phyloP scores from a whole-genome alignment of 2,329 filamentous ascomycete species.

The Phoma herbarum region DNA sequence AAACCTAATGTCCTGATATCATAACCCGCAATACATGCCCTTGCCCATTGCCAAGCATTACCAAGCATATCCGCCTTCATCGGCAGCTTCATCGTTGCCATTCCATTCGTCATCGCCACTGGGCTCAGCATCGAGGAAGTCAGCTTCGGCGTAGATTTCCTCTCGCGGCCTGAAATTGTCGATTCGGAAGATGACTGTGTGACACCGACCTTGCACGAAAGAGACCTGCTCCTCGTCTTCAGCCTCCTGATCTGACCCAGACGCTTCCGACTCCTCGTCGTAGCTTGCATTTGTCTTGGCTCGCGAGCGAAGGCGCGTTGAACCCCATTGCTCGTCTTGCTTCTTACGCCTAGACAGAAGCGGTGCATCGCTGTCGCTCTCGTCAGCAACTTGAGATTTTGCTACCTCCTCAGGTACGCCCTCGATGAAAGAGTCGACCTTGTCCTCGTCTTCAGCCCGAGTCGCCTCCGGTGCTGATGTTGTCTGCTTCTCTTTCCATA shows the following conservation, averaged over 20 bases:
- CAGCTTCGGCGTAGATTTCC: constrained; percentile 72
- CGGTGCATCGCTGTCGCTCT: constrained; percentile 41
- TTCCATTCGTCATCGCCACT: constrained; percentile 67
- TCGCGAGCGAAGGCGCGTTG: constrained; percentile 44
- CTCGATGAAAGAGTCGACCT: constrained; percentile 41
- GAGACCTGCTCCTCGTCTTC: constrained; percentile 29
- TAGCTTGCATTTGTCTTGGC: constrained; percentile 37
- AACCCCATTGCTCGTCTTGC: constrained; percentile 40
- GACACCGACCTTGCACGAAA: constrained; percentile 73
- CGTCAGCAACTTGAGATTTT: constrained; percentile 13
- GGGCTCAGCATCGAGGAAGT: constrained; percentile 72
- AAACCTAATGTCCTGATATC: background rate
- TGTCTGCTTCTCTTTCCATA: constrained; percentile 47
- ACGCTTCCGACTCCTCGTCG: constrained; percentile 43
- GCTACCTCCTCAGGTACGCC: constrained; percentile 21
- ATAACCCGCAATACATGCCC: background rate
- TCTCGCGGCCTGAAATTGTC: constrained; percentile 80
- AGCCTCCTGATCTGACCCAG: constrained; percentile 28
- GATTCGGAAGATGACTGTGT: constrained; percentile 74
- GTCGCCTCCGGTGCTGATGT: background rate
- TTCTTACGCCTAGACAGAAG: constrained; percentile 31
- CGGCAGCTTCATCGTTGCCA: constrained; percentile 62
- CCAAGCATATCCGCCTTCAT: constrained; percentile 49
- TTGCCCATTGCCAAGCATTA: constrained; percentile 17
- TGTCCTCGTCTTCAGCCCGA: constrained; percentile 17